These are phyloP conservation scores for Elsinoe necatrix DNA, from an alignment of 2,329 filamentous ascomycete genomes.

Conservation along the genomic window DNA sequence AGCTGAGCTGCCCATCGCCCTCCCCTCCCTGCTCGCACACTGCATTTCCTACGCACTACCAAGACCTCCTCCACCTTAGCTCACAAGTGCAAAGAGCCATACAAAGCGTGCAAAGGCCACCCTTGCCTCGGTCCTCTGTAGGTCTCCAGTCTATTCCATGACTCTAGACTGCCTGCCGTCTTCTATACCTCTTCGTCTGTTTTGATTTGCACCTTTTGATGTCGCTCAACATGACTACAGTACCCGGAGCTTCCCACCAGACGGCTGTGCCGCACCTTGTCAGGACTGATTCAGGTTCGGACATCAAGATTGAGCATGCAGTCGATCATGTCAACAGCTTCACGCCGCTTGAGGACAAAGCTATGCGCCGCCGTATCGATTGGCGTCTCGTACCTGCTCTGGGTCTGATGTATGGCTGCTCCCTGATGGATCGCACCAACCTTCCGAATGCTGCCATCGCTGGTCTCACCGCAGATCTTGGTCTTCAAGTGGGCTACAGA, in stretches of 20 bases:
- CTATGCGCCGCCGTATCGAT: conserved; percentile 63
- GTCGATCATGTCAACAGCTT: conserved; percentile 34
- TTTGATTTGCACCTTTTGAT: not conserved
- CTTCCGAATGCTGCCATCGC: conserved; percentile 29
- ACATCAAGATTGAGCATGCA: conserved; percentile 9
- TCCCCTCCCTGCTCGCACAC: not conserved
- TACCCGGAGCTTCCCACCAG: not conserved
- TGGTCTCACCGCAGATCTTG: conserved; percentile 29
- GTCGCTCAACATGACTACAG: not conserved
- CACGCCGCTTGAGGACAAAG: conserved; percentile 53
- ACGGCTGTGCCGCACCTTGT: conserved; percentile 7
- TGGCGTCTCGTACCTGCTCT: conserved; percentile 40
- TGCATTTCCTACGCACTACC: not conserved
- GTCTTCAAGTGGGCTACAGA: conserved; percentile 25
- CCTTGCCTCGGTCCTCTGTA: not conserved
- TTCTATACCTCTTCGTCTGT: not conserved
- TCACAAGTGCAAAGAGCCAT: not conserved
- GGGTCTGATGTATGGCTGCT: conserved; percentile 33
- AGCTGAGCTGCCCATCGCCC: not conserved
- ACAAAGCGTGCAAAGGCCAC: not conserved
- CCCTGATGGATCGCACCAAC: conserved; percentile 28
- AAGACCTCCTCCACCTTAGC: not conserved
- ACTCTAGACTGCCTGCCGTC: not conserved
- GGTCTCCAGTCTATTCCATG: not conserved
- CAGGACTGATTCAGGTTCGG: not conserved